Evolutionary conservation across 495 filamentous ascomycete species (phyloP), one percentile per base, ranked within the genome.

Genomic region (Hyaloscypha bicolor): DNA sequence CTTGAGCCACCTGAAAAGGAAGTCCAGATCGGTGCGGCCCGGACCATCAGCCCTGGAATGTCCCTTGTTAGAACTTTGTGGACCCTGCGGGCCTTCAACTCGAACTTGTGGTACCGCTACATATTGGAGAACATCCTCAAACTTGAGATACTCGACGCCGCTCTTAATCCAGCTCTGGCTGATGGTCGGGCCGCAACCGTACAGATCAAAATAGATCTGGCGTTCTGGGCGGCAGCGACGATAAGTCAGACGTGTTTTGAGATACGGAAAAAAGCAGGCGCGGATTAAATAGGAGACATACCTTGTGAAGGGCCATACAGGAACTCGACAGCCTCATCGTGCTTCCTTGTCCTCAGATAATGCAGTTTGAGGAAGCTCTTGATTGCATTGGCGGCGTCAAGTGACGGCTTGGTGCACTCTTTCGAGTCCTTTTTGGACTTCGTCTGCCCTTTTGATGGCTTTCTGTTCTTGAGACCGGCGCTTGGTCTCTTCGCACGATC

Each of bases 71-170:
- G 29, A 42, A 66, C 33, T 62, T 64, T 30, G 65, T 19, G 30
- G 62, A 45, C 8, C 67, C 14, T 35, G n/a, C 32, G 67, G 37
- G 11, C 57, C 64, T 21, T 70, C 62, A 33, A 74, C 64, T 39
- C 53, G 69, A 55, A 74, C 31, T 30, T 65, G 65, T 30, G 73
- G 73, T 32, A 79, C 69, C 12, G 65, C 69, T 11, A 77, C 73
- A 55, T 75, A 79, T 66, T 76, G 74, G 5, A 76, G 69, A 30
- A 73, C 69, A 25, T 72, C 73, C n/a, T 77, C 72, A 37, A 79
- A 75, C 22, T 72, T 51, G 53, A 79, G 67, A 22, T 74, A 70
- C 2, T 66, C 56, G 3, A 74, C n/a, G 16, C 70, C 64, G 4
- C 65, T 64, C 51, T 57, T 35, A 31, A 76, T 71, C 29, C 60